A percentile compares a stretch with the other conserved stretches of the same genome.
Evolutionary conservation across 2,329 filamentous ascomycete genomes (phyloP).

Genomic region (Monilinia vaccinii-corymbosi): DNA sequence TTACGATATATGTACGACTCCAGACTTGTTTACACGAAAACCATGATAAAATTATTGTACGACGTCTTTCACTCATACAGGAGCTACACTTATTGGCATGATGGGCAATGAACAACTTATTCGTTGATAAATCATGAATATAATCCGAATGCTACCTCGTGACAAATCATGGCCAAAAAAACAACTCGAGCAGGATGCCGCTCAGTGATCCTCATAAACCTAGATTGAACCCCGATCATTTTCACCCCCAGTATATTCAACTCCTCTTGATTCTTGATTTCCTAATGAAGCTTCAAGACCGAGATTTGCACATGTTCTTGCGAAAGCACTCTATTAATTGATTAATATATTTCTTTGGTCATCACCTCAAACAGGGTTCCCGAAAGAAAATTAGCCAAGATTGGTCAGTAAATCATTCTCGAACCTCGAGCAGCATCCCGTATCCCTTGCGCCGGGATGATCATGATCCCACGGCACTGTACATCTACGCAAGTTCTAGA

Average conservation of each 20-base stretch:
- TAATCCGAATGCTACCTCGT: background rate
- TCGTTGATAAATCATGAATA: background rate
- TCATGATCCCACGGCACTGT: constrained; percentile 5
- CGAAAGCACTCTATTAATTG: background rate
- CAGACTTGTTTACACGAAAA: background rate
- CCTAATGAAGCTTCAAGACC: constrained; percentile 2
- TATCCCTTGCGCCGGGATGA: constrained; percentile 8
- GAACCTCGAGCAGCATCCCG: constrained; percentile 8
- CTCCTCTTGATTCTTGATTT: background rate
- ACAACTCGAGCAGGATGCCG: background rate
- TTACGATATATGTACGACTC: background rate
- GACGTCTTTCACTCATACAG: background rate
- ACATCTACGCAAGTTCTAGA: background rate
- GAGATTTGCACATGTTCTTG: constrained; percentile 5
- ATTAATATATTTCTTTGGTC: background rate
- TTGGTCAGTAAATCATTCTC: background rate
- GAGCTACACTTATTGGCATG: background rate
- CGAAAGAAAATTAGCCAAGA: background rate
- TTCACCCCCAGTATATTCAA: background rate
- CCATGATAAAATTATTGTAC: background rate
- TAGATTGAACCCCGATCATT: background rate
- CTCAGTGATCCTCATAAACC: constrained; percentile 4
- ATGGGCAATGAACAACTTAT: background rate
- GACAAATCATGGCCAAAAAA: background rate
- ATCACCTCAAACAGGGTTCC: background rate